A percentile compares a stretch with the other conserved stretches of the same genome.
These are phyloP conservation scores for Cupressus sempervirens DNA, from an alignment of 75 land plant genomes.

Conservation along the genomic window DNA sequence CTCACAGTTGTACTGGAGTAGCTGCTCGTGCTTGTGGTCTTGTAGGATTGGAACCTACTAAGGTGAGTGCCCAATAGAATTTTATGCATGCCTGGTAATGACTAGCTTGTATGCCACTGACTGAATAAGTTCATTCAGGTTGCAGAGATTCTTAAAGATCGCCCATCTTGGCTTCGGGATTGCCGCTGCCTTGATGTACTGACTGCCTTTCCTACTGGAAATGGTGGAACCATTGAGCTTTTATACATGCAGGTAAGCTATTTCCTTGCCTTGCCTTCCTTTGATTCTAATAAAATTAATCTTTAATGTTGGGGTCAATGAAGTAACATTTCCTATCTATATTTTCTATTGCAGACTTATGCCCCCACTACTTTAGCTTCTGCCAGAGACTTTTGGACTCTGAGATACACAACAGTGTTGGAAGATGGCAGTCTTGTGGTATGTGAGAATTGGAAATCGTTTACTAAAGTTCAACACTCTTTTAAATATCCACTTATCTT, in stretches of 20 bases:
- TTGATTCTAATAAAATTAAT: background rate
- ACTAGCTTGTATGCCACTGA: background rate
- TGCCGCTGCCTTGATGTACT: constrained; percentile 79
- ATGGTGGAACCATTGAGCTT: constrained; percentile 90
- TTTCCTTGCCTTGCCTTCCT: too few relatives aligned
- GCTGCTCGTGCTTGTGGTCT: constrained; percentile 99
- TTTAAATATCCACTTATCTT: background rate
- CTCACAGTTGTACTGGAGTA: constrained; percentile 85
- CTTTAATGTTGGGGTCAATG: background rate
- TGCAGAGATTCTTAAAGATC: constrained; percentile 86
- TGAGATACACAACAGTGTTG: constrained; percentile 72
- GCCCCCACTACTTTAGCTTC: constrained; percentile 89
- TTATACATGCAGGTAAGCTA: constrained; percentile 76
- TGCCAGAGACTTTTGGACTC: constrained; percentile 82
- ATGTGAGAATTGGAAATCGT: constrained; percentile 10
- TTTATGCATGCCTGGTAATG: background rate
- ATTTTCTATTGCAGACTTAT: constrained; percentile 53
- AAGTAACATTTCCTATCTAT: background rate
- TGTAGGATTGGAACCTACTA: constrained; percentile 79
- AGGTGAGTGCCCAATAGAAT: constrained; percentile 29
- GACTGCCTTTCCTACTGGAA: constrained; percentile 61
- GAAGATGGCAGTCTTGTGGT: constrained; percentile 97
- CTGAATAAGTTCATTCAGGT: constrained; percentile 35
- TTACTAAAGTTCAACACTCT: background rate
- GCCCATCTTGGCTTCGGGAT: constrained; percentile 86